Conservation (phyloP, 2,329 filamentous ascomycete species). For the Aaosphaeria pasadenensis region DNA sequence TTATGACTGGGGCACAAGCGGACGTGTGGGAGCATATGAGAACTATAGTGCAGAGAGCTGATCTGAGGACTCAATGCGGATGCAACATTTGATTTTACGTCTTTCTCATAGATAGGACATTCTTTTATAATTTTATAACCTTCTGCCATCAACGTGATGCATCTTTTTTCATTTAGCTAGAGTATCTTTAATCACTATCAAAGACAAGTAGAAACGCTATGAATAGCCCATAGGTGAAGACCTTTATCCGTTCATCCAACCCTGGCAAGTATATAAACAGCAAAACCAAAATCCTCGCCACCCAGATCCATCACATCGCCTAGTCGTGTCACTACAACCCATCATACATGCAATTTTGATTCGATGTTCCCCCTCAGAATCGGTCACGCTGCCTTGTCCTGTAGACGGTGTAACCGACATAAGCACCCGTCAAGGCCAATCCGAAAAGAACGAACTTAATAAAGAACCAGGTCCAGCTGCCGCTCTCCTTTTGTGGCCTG, state of each 20-base stretch:
- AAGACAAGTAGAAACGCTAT: constrained; percentile 16
- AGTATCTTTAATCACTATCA: constrained; percentile 7
- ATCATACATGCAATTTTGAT: background rate
- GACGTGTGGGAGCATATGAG: constrained; percentile 25
- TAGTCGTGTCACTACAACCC: background rate
- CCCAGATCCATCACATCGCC: background rate
- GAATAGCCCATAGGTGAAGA: constrained; percentile 1
- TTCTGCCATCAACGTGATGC: background rate
- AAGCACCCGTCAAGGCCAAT: constrained; percentile 66
- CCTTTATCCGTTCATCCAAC: constrained; percentile 6
- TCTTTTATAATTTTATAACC: background rate
- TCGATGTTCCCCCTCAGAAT: constrained; percentile 35
- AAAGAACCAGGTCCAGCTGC: constrained; percentile 68
- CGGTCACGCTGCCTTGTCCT: constrained; percentile 57
- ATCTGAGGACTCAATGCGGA: constrained; percentile 25
- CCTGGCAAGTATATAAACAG: constrained; percentile 17
- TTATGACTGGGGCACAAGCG: background rate
- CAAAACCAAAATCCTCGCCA: background rate
- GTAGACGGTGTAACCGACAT: constrained; percentile 84
- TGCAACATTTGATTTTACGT: background rate
- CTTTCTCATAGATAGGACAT: background rate
- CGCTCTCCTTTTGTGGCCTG: constrained; percentile 46
- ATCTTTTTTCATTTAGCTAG: background rate
- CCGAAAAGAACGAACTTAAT: constrained; percentile 80
- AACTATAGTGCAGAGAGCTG: constrained; percentile 30